phyloP scores from a whole-genome alignment of 768 basidiomycete genomes.

The Amanita fuliginea region DNA sequence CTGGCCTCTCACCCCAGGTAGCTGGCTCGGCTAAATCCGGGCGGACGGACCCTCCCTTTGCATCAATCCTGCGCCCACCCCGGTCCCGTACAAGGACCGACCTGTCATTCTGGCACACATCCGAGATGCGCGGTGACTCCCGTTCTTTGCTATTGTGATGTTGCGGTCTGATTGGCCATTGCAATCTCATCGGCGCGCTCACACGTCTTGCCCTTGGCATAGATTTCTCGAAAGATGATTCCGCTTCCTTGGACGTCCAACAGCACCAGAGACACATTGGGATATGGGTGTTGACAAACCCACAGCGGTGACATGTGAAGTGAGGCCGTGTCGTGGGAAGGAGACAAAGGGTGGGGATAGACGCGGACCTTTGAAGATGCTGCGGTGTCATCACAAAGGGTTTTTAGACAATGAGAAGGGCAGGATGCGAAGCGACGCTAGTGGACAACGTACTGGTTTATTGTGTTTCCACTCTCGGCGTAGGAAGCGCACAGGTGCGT shows the following conservation, averaged over 20 bases:
- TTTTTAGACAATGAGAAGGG: conserved; percentile 1
- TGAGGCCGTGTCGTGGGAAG: conserved; percentile 26
- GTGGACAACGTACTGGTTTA: conserved; percentile 22
- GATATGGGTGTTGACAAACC: conserved; percentile 35
- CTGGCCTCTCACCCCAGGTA: background rate
- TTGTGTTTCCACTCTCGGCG: conserved; percentile 31
- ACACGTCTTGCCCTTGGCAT: conserved; percentile 24
- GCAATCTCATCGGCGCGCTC: conserved; percentile 16
- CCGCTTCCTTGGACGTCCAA: conserved; percentile 32
- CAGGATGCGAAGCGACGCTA: background rate
- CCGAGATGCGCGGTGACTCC: background rate
- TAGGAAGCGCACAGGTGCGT: conserved; percentile 13
- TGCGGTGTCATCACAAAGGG: conserved; percentile 13
- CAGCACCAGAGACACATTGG: conserved; percentile 41
- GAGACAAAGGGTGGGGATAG: conserved; percentile 33
- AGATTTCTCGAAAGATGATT: conserved; percentile 26
- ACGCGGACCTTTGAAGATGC: conserved; percentile 34
- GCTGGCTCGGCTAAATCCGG: background rate
- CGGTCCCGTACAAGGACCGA: background rate
- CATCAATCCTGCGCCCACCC: background rate
- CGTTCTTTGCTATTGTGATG: too few species aligned
- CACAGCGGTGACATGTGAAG: conserved; percentile 35
- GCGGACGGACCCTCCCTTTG: background rate
- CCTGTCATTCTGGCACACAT: background rate
- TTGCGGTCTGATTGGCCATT: too few species aligned